Conservation (phyloP, 352 stramenopile genomes). For the Pythium scleroteichum region DNA sequence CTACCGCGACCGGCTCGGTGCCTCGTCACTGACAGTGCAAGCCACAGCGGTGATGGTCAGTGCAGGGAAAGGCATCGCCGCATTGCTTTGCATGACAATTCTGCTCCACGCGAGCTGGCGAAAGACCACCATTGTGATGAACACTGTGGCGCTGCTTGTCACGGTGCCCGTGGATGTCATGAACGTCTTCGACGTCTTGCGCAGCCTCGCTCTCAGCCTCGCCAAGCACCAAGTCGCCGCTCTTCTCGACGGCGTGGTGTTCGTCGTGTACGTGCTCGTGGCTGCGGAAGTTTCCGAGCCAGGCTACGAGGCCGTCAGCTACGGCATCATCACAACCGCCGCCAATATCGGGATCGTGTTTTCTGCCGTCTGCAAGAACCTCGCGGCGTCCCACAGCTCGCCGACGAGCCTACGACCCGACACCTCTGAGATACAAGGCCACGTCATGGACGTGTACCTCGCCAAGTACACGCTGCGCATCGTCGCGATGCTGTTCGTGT, state of each 20-base stretch:
- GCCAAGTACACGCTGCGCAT: constrained; percentile 1
- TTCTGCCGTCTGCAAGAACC: constrained; percentile 1
- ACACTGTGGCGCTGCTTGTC: neutral
- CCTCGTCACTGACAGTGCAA: neutral
- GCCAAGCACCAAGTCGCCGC: neutral
- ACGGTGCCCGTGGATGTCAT: neutral
- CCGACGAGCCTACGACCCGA: neutral
- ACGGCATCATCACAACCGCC: constrained; percentile 21
- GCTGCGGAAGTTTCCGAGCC: constrained; percentile 12
- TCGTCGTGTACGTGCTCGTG: constrained; percentile 7
- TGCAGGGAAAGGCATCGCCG: neutral
- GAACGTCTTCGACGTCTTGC: constrained; percentile 1
- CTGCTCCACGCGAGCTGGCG: constrained; percentile 20
- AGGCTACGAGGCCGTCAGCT: constrained; percentile 10
- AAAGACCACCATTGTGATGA: neutral
- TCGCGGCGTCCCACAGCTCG: neutral
- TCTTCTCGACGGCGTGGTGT: constrained; percentile 3
- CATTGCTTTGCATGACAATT: neutral
- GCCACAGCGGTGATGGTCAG: neutral
- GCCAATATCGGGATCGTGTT: constrained; percentile 11
- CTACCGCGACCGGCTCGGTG: constrained; percentile 4
- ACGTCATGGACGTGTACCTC: neutral
- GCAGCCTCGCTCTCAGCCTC: constrained; percentile 3
- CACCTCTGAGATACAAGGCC: neutral
- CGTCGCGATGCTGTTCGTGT: neutral